Evolutionary conservation across 2,329 filamentous ascomycete genomes (phyloP).

Genomic region (Aureobasidium sp.): DNA sequence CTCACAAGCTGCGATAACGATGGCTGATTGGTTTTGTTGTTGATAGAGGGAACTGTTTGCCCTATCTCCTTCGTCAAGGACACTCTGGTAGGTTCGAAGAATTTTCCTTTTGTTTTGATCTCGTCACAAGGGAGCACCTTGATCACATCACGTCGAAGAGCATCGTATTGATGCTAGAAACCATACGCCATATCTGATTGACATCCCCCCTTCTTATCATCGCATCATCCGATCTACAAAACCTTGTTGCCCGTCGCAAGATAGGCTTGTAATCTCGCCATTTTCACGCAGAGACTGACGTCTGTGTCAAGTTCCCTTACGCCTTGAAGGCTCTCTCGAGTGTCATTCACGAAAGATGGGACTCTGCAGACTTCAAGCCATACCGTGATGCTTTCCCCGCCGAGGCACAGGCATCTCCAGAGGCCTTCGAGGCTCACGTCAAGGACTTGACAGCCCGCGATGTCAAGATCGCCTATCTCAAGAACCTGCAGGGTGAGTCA

Average conservation of each 20-base stretch:
- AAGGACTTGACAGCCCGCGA: slow-evolving; percentile 61
- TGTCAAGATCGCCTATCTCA: slow-evolving; percentile 67
- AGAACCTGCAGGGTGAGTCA: slow-evolving; percentile 56
- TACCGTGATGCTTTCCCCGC: slow-evolving; percentile 65
- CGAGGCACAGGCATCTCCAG: slow-evolving; percentile 50
- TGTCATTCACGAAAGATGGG: slow-evolving; percentile 59
- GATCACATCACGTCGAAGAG: slow-evolving; percentile 1
- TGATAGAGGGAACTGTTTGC: slow-evolving; percentile 68
- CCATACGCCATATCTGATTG: background rate
- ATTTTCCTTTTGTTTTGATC: slow-evolving; percentile 13
- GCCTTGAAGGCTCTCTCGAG: slow-evolving; percentile 57
- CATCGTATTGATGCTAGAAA: background rate
- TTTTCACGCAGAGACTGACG: background rate
- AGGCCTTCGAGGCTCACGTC: slow-evolving; percentile 57
- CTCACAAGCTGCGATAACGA: background rate
- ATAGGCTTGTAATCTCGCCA: background rate
- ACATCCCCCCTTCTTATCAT: background rate
- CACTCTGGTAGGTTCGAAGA: slow-evolving; percentile 55
- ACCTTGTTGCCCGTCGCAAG: background rate
- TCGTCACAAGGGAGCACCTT: background rate
- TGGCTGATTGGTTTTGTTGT: background rate
- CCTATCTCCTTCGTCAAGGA: slow-evolving; percentile 80
- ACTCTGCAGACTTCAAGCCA: slow-evolving; percentile 51
- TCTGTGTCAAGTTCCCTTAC: slow-evolving; percentile 60
- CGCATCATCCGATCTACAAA: background rate